Base-by-base conservation (phyloP, 2,329 filamentous ascomycete species). In the Colletotrichum falcatum region DNA sequence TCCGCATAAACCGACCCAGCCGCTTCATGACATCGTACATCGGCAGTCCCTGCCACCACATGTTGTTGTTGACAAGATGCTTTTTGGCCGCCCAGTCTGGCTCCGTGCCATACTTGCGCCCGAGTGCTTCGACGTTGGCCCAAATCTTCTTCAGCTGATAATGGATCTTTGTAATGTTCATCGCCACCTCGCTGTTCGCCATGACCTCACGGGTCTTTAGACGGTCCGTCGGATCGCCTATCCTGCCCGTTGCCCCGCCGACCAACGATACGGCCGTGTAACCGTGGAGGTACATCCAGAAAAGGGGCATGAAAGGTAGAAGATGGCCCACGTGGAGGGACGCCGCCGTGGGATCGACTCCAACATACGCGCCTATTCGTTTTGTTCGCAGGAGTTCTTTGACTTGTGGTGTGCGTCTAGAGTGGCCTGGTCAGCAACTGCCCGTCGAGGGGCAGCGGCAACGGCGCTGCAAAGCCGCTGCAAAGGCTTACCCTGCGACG, bases 271-370 rank as follows among this genome's bases (percentile, higher is more conserved):
- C 83, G 33, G 91, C 86, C 39, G 88, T 84, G 78, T 91, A 91
- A 30, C 94, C 93, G 77, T 94, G 85, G 73, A 94, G 84, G 81
- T 94, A 94, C 84, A 95, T 88, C 91, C 93, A 95, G 82, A 94
- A 94, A 30, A 95, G 83, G 20, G 92, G 89, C 93, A 96, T 96
- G 65, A 95, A 84, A 28, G 94, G 92, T 18, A 96, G 84, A 7
- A 97, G 84, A 77, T 97, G 93, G 68, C 94, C 94, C 56, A 96
- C 84, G 76, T 97, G 94, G 70, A 96, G 83, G 2, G 93, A 96
- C 66, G 89, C 84, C 18, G 92, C 93, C 0, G 94, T 96, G 6
- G 94, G 93, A 77, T 97, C 94, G 76, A 96, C 89, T 74, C 94
- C 94, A 63, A 93, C 91, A 76, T 97, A 97, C 70, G 88, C 90